Base-by-base conservation (phyloP, 2,329 filamentous ascomycete species). In the Elsinoe arachidis region DNA sequence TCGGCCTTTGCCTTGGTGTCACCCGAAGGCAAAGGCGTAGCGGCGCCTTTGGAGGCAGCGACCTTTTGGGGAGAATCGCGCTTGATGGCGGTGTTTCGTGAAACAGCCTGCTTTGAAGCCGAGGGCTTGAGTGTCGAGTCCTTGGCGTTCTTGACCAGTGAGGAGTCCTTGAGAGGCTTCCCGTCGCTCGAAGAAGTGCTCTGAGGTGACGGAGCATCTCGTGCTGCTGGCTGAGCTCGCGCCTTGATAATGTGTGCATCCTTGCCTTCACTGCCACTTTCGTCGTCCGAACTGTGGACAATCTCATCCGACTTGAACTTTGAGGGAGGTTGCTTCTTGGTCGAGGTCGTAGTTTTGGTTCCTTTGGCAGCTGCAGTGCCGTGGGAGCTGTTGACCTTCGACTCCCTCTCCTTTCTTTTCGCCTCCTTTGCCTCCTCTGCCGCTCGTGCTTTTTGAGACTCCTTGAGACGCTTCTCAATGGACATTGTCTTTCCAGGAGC, bases 221-320 rank as follows among this genome's bases (percentile, higher is more conserved):
- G n/a, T 12, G 19, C 17, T 7, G 23, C 11, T 7, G 37, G 37
- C 37, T 39, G 15, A 23, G 33, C 19, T 7, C 39, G 17, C 11
- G 17, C 19, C 23, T 56, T 56, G 38, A 19, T 38, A 14, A 38
- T 56, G 38, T 33, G 21, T 19, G 38, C 19, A 21, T 59, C 59
- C 7, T 59, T 59, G n/a, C 59, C 60, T 51, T 62, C 66, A 34
- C 61, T 62, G 53, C 63, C 65, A 17, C 59, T 62, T 34, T 70
- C 76, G 47, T 74, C 73, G 43, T 69, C 68, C 10, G 79, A 80
- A 62, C 78, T 76, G 56, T 78, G 72, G 19, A 81, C 76, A 55
- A 75, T 74, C 65, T 80, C 78, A 1, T 75, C 74, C 7, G 78
- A 81, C 65, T 80, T 80, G 68, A 77, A 73, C 63, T 78, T 70